A percentile compares a stretch with the other conserved stretches of the same genome.
Evolutionary conservation across 805 yeast genomes (phyloP).

Genomic region (Monosporozyma siamensis): DNA sequence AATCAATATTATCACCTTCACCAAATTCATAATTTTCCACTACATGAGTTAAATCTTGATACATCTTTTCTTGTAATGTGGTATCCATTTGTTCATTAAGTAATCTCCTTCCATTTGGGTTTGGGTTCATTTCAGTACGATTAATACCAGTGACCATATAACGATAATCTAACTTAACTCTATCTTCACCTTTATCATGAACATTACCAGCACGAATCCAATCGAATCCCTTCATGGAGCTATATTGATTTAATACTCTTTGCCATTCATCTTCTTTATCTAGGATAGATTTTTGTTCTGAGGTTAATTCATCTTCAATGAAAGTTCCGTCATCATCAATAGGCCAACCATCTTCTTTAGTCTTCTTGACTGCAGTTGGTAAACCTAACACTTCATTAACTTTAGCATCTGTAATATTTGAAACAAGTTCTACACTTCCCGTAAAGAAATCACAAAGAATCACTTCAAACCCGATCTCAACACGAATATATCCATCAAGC

Average conservation of each 20-base stretch:
- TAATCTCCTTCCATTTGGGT: slow-evolving; percentile 37
- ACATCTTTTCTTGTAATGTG: slow-evolving; percentile 30
- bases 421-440: slow-evolving; percentile 38
- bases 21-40: slow-evolving; percentile 26
- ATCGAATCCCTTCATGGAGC: slow-evolving; percentile 35
- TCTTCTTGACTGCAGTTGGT: slow-evolving; percentile 27
- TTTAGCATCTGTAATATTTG: slow-evolving; percentile 35
- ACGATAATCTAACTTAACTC: slow-evolving; percentile 44
- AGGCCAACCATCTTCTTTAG: slow-evolving; percentile 27
- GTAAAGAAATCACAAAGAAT: slow-evolving; percentile 47
- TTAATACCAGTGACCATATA: slow-evolving; percentile 46
- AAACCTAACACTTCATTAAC: slow-evolving; percentile 33
- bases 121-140: slow-evolving; percentile 39
- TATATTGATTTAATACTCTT: slow-evolving; percentile 12
- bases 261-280: slow-evolving; percentile 23
- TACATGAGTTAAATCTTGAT: slow-evolving; percentile 28
- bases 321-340: slow-evolving; percentile 16
- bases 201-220: slow-evolving; percentile 37
- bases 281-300: slow-evolving; percentile 15
- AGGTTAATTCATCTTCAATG: slow-evolving; percentile 15
- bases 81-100: slow-evolving; percentile 30
- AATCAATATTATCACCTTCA: slow-evolving; percentile 39
- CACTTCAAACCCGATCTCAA: slow-evolving; percentile 56
- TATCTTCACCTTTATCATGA: slow-evolving; percentile 40
- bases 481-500: slow-evolving; percentile 48